Evolutionary conservation across 2,329 filamentous ascomycete species (phyloP), one percentile per base, ranked within the genome.

Genomic region (Zasmidium citrigriseum): DNA sequence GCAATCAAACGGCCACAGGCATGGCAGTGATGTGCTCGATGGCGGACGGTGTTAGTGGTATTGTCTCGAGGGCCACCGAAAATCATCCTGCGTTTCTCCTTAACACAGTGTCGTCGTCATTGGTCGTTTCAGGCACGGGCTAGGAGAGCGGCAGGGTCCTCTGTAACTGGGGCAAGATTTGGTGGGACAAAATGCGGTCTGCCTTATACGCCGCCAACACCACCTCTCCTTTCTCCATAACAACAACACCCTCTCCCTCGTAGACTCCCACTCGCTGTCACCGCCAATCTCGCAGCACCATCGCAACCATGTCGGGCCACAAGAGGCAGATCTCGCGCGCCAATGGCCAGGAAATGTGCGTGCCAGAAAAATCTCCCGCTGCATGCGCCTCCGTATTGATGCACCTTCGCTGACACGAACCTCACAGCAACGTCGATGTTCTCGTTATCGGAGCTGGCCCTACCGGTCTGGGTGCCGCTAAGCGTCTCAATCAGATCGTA

Each of bases 391-490:
- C 18, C 34, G 34, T 41, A 41, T 41, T n/a, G 7, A 41, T 41
- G 34, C 34, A 41, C 57, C n/a, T 46, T 27, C 24, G 34, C 44
- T 24, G 54, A n/a, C 38, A 48, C 14, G 44, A 45, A 14, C 34
- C 34, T 41, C n/a, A 47, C 77, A 96, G 92, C 77, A 88, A 91
- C 73, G 91, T 98, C 76, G 95, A 99, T 80, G 89, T 99, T 69
- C 91, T 99, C 75, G 88, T 99, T 78, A 97, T 98, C 82, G 95
- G 95, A 75, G 93, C 93, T 80, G 95, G 95, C 75, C 95, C 95
- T 71, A 98, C 95, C 73, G 95, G 95, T 80, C 86, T 98, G 70
- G 95, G 95, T 83, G 95, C 95, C 76, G 95, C 95, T 71, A 99
- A 99, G 84, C 91, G 95, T 76, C 86, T 99, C 67, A 89, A 98